Evolutionary conservation across 441 rosid genomes (phyloP).

Genomic region (Francoa sonchifolia): DNA sequence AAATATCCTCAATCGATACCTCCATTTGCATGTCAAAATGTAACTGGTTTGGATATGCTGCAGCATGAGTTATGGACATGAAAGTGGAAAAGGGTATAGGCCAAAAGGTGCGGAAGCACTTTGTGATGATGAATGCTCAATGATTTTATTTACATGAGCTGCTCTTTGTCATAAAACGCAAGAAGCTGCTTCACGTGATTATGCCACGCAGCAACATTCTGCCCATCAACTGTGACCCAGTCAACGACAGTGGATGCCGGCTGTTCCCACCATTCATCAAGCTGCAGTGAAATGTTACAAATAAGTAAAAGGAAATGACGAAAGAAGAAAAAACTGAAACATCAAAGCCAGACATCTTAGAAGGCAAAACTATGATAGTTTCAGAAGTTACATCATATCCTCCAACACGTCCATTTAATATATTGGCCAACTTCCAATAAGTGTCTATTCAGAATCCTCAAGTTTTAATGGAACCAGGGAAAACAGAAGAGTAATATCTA

Average conservation of each 20-base stretch:
- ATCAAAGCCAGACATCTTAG: not conserved
- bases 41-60: not conserved
- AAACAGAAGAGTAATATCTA: too few species aligned
- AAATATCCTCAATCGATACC: not conserved
- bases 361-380: not conserved
- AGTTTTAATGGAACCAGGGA: too few species aligned
- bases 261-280: constrained; percentile 96
- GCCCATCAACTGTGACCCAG: constrained; percentile 80
- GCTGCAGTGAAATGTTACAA: constrained; percentile 31
- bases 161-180: constrained; percentile 63
- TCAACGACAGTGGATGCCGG: constrained; percentile 86
- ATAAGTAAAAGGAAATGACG: not conserved
- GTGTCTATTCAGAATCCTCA: not conserved
- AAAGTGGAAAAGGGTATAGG: constrained; percentile 8
- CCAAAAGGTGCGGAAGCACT: not conserved
- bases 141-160: constrained; percentile 22
- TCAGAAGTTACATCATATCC: not conserved
- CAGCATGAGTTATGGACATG: constrained; percentile 1
- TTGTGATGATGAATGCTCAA: not conserved
- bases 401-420: not conserved
- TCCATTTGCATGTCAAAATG: not conserved
- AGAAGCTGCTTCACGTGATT: constrained; percentile 87
- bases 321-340: not conserved
- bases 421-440: not conserved
- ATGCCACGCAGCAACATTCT: constrained; percentile 73